phyloP scores from a whole-genome alignment of 2,329 filamentous ascomycete species.

The Paraphaeosphaeria sporulosa region DNA sequence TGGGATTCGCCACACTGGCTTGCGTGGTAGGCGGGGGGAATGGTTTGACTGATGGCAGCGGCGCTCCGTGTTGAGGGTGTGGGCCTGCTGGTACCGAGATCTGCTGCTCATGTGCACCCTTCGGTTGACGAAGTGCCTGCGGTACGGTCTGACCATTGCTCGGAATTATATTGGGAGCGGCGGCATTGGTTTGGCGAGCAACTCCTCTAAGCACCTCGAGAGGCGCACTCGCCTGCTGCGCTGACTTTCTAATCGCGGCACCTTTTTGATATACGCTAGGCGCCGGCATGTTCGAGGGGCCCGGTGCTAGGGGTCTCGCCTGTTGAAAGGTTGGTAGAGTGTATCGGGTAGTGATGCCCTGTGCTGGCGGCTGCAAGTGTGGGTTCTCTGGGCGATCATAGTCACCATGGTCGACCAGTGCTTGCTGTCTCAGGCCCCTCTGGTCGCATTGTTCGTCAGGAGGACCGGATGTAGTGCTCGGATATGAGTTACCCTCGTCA shows the following conservation, averaged over 20 bases:
- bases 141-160: conserved; percentile 19
- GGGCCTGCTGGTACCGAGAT: neutral
- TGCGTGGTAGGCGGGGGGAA: conserved; percentile 7
- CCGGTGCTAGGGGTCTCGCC: neutral
- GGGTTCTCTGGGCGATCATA: conserved; percentile 12
- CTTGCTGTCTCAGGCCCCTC: conserved; percentile 20
- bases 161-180: conserved; percentile 21
- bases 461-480: conserved; percentile 45
- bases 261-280: conserved; percentile 22
- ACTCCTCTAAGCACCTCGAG: conserved; percentile 12
- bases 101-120: conserved; percentile 1
- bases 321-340: conserved; percentile 18
- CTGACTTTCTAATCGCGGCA: conserved; percentile 25
- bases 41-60: conserved; percentile 3
- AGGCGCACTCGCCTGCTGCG: conserved; percentile 23
- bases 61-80: conserved; percentile 12
- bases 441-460: conserved; percentile 26
- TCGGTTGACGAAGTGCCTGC: conserved; percentile 2
- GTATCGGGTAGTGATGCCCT: conserved; percentile 14
- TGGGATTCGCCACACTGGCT: conserved; percentile 8
- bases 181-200: conserved; percentile 8
- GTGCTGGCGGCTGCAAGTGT: conserved; percentile 17
- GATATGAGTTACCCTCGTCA: conserved; percentile 46
- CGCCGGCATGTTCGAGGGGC: neutral
- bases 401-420: conserved; percentile 16